A percentile compares a stretch with the other conserved stretches of the same genome.
phyloP scores from a whole-genome alignment of 805 yeast genomes.

The Komagataella phaffii region DNA sequence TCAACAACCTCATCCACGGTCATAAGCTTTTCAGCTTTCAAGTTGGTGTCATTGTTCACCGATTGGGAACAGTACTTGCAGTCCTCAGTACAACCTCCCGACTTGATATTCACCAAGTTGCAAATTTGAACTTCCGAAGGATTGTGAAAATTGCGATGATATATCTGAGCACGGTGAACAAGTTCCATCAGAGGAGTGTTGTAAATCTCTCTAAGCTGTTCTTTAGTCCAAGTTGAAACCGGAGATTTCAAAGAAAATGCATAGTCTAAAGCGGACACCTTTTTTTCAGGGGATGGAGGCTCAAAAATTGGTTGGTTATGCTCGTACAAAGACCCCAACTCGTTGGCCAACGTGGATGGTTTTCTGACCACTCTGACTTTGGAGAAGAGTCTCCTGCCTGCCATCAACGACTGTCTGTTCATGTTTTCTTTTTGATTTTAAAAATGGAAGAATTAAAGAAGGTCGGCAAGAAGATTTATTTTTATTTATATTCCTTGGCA shows the following conservation, averaged over 20 bases:
- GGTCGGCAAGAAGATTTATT: neutral
- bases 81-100: constrained; percentile 77
- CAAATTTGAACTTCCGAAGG: constrained; percentile 64
- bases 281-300: neutral
- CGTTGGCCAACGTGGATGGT: neutral
- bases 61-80: constrained; percentile 78
- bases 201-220: constrained; percentile 47
- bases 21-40: constrained; percentile 55
- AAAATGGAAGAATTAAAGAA: too few species aligned
- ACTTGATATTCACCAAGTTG: constrained; percentile 59
- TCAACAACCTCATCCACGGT: constrained; percentile 46
- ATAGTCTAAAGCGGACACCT: constrained; percentile 6
- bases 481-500: neutral
- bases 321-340: neutral
- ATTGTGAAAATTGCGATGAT: constrained; percentile 55
- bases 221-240: constrained; percentile 39
- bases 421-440: neutral
- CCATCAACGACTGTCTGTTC: neutral
- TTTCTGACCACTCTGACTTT: neutral
- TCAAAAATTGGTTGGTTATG: neutral
- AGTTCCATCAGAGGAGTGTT: constrained; percentile 54
- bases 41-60: constrained; percentile 51
- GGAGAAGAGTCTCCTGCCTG: neutral
- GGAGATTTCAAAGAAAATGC: constrained; percentile 19
- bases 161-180: constrained; percentile 43